Base-by-base conservation (phyloP, 257 asterid genomes). In the Dorcoceras hygrometricum region DNA sequence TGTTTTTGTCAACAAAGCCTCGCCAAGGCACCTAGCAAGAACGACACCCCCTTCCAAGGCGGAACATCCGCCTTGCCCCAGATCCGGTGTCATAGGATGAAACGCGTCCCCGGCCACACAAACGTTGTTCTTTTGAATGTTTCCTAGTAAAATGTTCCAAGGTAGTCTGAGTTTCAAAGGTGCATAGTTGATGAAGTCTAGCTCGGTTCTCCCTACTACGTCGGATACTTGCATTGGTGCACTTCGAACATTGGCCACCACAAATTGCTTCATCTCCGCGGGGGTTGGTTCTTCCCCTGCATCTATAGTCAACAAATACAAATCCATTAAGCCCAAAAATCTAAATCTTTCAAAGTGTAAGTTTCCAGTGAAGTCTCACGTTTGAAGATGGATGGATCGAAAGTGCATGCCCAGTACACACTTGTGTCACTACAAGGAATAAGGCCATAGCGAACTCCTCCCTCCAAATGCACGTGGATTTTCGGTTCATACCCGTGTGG, bases 71-170 rank as follows among this genome's bases (percentile, higher is more conserved):
- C 96, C 96, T 70, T 89, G 96, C 6, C 90, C 95, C 39, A 87
- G 14, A 53, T 89, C 96, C 6, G 95, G 90, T 25, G 95, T 87
- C 96, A 89, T 83, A 11, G 96, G 96, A 76, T 89, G 96, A 70
- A 87, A 77, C 19, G 96, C 96, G 54, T 87, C 93, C 6, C 95
- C 96, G 0, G 68, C 89, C 3, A 87, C 90, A 60, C 90, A 79
- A 20, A 85, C 76, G n/a, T 82, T 84, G 74, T 70, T 73, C 46
- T 69, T 79, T 16, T 66, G 76, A 20, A 89, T 79, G 63, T 81
- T 71, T 57, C 82, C 88, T 2, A 67, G 25, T 68, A 85, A 63
- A 63, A 87, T 57, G 57, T 87, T 80, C 90, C 86, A 83, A 5
- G 96, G 96, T n/a, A 75, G 14, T 71, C 95, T 78, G 2, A 78